A percentile compares a stretch with the other conserved stretches of the same genome.
phyloP scores from a whole-genome alignment of 2,329 filamentous ascomycete species.

The Aspergillus tanneri region DNA sequence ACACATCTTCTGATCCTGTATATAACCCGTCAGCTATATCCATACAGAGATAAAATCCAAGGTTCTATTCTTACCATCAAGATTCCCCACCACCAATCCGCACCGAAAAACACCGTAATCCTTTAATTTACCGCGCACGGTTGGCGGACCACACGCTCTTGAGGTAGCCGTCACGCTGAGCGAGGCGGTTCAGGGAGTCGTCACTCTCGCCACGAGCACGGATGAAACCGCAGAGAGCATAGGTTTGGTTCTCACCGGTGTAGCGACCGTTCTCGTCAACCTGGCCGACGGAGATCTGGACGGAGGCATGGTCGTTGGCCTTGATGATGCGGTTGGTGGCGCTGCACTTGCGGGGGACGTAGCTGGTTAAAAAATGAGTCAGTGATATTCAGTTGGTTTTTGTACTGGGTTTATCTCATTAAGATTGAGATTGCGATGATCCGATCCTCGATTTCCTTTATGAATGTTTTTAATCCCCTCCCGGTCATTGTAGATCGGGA shows the following conservation, averaged over 20 bases:
- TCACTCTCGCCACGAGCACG: slow-evolving; percentile 97
- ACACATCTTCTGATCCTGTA: slow-evolving; percentile 2
- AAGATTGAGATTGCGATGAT: background rate
- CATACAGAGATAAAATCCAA: background rate
- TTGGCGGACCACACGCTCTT: slow-evolving; percentile 92
- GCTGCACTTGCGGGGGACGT: slow-evolving; percentile 98
- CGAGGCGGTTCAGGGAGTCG: slow-evolving; percentile 90
- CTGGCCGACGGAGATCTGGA: slow-evolving; percentile 96
- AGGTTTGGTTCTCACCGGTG: slow-evolving; percentile 95
- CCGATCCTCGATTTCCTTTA: background rate
- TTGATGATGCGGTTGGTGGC: slow-evolving; percentile 99
- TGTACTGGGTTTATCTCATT: slow-evolving; percentile 5
- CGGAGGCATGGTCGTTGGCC: slow-evolving; percentile 98
- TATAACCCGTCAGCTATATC: background rate
- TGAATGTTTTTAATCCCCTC: slow-evolving; percentile 5
- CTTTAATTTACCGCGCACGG: slow-evolving; percentile 51
- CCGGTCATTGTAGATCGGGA: background rate
- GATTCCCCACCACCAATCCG: slow-evolving; percentile 2
- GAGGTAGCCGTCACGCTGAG: slow-evolving; percentile 93
- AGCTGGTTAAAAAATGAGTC: slow-evolving; percentile 55
- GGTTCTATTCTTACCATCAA: slow-evolving; percentile 28
- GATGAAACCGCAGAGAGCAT: slow-evolving; percentile 96
- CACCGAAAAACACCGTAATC: slow-evolving; percentile 2
- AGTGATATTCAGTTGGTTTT: slow-evolving; percentile 16
- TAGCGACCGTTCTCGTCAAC: slow-evolving; percentile 98